Evolutionary conservation across 2,329 filamentous ascomycete species (phyloP), one percentile per base, ranked within the genome.

Genomic region (Trichoderma simmonsii): DNA sequence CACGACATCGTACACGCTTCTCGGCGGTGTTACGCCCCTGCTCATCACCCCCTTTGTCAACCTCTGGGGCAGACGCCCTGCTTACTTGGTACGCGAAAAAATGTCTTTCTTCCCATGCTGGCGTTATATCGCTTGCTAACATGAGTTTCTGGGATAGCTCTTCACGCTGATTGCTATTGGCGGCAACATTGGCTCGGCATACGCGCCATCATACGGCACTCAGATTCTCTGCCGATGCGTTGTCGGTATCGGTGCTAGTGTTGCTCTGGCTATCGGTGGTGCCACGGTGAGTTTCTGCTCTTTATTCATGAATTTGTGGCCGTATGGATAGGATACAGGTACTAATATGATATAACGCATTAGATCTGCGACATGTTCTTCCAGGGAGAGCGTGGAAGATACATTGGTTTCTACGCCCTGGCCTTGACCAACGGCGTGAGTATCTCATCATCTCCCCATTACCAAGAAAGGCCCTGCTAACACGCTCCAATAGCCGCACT

Each of bases 1-100:
- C 66, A 69, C 66, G 26, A 69, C 66, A 14, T 48, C 66, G n/a
- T 69, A 69, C 66, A 69, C 66, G 66, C 66, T 69, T 51, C 39
- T 69, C 66, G 66, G 66, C 2, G 66, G 66, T 26, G 66, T 69
- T 21, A 69, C 66, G 56, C 66, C 66, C 28, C 32, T 69, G 56
- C 14, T 69, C 18, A 32, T 69, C 15, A 69, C 66, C 1, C 66
- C 66, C 28, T 69, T 51, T 69, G 66, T 69, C 36, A 69, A 69
- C 28, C 30, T 69, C 26, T 69, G 59, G 11, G 66, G 66, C 28
- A 61, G 66, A 69, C 66, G 66, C 26, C 66, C 66, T 1, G 66
- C 66, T 4, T 69, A 69, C 12, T 36, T 69, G 36, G 64, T 67
- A 67, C 14, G 63, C 21, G 30, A 26, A 4, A 4, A 21, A 7